These are phyloP conservation scores for Kuraishia hungarica DNA, from an alignment of 805 yeast species.

Conservation along the genomic window DNA sequence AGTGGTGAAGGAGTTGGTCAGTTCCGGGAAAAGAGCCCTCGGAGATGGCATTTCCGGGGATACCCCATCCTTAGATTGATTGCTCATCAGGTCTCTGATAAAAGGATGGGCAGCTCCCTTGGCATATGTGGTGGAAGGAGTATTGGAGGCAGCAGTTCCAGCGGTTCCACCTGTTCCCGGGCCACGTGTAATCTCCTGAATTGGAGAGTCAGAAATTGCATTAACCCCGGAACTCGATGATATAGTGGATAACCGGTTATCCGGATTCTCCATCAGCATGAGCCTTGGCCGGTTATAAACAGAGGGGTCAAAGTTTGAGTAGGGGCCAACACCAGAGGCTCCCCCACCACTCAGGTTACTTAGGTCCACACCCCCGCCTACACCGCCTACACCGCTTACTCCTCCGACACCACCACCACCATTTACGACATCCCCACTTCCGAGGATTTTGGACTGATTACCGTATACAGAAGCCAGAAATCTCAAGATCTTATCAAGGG, in stretches of 20 bases:
- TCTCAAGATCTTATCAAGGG: constrained; percentile 78
- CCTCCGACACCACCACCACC: background rate
- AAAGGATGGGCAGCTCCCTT: constrained; percentile 4
- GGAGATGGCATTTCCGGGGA: constrained; percentile 14
- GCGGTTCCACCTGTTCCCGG: constrained; percentile 9
- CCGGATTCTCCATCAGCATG: background rate
- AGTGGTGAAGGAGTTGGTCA: constrained; percentile 1
- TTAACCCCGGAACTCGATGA: background rate
- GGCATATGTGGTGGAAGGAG: background rate
- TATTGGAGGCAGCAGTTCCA: background rate
- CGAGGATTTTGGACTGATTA: constrained; percentile 40
- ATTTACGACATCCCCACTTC: constrained; percentile 5
- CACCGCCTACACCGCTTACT: background rate
- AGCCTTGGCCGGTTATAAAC: constrained; percentile 1
- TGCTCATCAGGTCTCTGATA: constrained; percentile 7
- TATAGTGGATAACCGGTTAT: background rate
- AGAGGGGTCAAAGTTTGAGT: background rate
- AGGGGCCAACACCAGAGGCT: background rate
- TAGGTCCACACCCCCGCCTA: background rate
- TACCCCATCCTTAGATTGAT: background rate
- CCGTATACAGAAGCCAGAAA: constrained; percentile 83
- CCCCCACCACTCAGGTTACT: too few relatives aligned
- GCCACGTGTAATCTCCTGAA: constrained; percentile 21
- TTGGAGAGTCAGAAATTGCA: constrained; percentile 13
- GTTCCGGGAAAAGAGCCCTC: constrained; percentile 19